A percentile compares a stretch with the other conserved stretches of the same genome.
Evolutionary conservation across 495 filamentous ascomycete species (phyloP).

Genomic region (Oidiodendron maius): DNA sequence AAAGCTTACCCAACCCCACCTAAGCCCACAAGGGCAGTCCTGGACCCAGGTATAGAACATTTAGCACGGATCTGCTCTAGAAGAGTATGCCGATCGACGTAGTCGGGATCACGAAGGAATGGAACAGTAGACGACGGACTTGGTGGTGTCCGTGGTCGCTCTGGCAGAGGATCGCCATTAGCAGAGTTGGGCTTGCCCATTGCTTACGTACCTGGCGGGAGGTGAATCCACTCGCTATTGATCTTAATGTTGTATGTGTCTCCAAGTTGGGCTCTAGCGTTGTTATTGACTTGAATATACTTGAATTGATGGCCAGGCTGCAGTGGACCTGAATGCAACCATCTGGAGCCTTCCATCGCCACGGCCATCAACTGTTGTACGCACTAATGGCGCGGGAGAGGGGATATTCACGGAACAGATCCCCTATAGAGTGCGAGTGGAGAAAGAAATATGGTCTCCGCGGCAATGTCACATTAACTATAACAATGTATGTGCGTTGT

Average conservation of each 20-base stretch:
- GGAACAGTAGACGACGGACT: slow-evolving; percentile 1
- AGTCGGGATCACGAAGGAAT: neutral
- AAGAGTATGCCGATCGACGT: neutral
- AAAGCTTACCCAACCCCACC: slow-evolving; percentile 9
- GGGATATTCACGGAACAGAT: no score
- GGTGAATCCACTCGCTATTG: no score
- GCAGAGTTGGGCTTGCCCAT: slow-evolving; percentile 3
- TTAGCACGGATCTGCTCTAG: neutral
- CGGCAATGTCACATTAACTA: no score
- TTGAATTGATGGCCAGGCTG: neutral
- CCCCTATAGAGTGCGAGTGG: no score
- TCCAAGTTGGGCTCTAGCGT: neutral
- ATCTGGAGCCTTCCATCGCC: neutral
- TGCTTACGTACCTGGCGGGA: no score
- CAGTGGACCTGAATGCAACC: neutral
- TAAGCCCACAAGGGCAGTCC: slow-evolving; percentile 7
- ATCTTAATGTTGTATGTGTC: neutral
- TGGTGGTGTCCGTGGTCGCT: slow-evolving; percentile 7
- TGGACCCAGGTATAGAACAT: slow-evolving; percentile 3
- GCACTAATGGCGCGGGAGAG: no score
- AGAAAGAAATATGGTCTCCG: no score
- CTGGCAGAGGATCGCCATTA: slow-evolving; percentile 2
- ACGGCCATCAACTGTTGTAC: neutral
- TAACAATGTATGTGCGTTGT: no score
- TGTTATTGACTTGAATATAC: neutral